These are phyloP conservation scores for Leucoagaricus sp. DNA, from an alignment of 1,284 basidiomycete species.

Conservation along the genomic window DNA sequence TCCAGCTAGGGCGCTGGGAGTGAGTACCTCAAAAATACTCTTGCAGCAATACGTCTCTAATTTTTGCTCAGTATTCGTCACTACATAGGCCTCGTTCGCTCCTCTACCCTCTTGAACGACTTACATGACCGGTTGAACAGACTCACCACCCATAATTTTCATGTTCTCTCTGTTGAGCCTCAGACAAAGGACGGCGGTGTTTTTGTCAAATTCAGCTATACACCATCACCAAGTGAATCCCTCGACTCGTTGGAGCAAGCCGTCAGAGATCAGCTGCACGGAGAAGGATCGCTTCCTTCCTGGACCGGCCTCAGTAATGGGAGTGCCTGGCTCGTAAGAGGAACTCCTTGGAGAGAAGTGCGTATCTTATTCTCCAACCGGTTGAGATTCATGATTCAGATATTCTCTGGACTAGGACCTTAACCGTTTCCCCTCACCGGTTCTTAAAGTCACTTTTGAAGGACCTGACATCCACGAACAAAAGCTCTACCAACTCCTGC, in stretches of 20 bases:
- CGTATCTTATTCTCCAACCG: conserved; percentile 21
- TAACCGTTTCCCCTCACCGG: conserved; percentile 74
- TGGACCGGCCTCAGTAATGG: conserved; percentile 60
- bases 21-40: conserved; percentile 24
- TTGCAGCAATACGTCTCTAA: not conserved
- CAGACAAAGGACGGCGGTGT: conserved; percentile 84
- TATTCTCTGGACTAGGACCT: conserved; percentile 64
- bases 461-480: conserved; percentile 87
- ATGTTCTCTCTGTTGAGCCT: conserved; percentile 58
- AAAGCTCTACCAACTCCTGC: conserved; percentile 65
- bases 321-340: conserved; percentile 79
- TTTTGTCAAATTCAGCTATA: conserved; percentile 80
- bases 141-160: conserved; percentile 57
- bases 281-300: conserved; percentile 61
- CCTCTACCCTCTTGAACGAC: conserved; percentile 52
- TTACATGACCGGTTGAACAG: conserved; percentile 50
- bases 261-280: conserved; percentile 41
- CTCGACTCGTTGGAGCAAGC: conserved; percentile 47
- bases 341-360: conserved; percentile 84
- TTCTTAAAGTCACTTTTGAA: conserved; percentile 81
- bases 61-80: conserved; percentile 51
- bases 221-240: conserved; percentile 22
- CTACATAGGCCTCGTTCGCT: conserved; percentile 57
- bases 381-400: not conserved
- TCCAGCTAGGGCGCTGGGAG: conserved; percentile 44